Conservation (phyloP, 2,329 filamentous ascomycete species). For the Ramichloridium luteum region DNA sequence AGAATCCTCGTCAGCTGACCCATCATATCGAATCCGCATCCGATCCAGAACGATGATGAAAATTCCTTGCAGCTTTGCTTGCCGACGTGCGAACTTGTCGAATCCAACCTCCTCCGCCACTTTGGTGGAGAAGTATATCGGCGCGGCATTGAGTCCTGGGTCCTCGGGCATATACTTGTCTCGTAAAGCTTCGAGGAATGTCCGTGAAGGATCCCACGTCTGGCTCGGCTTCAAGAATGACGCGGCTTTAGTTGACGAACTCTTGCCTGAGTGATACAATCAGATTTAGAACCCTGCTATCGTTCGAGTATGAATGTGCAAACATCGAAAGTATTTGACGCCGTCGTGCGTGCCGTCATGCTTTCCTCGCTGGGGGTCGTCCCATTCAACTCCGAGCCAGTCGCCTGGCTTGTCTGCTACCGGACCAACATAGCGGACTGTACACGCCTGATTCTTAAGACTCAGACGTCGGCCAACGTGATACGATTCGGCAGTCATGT, state of each 20-base stretch:
- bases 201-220: slow-evolving; percentile 52
- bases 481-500: slow-evolving; percentile 4
- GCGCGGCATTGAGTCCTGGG: slow-evolving; percentile 26
- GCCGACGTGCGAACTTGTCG: slow-evolving; percentile 73
- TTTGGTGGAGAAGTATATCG: slow-evolving; percentile 66
- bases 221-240: slow-evolving; percentile 79
- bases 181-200: slow-evolving; percentile 67
- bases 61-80: slow-evolving; percentile 66
- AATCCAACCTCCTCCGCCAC: slow-evolving; percentile 90
- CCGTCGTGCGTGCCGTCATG: slow-evolving; percentile 77
- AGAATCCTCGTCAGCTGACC: slow-evolving; percentile 9
- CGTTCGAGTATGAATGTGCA: slow-evolving; percentile 14
- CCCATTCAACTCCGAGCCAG: slow-evolving; percentile 97
- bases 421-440: slow-evolving; percentile 67
- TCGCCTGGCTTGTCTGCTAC: slow-evolving; percentile 63
- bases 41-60: slow-evolving; percentile 74
- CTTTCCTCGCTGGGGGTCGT: slow-evolving; percentile 74
- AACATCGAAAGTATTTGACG: slow-evolving; percentile 72
- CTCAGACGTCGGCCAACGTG: slow-evolving; percentile 60
- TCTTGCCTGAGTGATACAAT: slow-evolving; percentile 39
- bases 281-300: slow-evolving; percentile 14
- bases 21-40: slow-evolving; percentile 42
- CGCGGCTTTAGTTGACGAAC: slow-evolving; percentile 55
- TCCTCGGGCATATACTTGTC: slow-evolving; percentile 62
- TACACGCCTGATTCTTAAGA: slow-evolving; percentile 66